Conservation (phyloP, 805 yeast species). For the Candida vartiovaarae region DNA sequence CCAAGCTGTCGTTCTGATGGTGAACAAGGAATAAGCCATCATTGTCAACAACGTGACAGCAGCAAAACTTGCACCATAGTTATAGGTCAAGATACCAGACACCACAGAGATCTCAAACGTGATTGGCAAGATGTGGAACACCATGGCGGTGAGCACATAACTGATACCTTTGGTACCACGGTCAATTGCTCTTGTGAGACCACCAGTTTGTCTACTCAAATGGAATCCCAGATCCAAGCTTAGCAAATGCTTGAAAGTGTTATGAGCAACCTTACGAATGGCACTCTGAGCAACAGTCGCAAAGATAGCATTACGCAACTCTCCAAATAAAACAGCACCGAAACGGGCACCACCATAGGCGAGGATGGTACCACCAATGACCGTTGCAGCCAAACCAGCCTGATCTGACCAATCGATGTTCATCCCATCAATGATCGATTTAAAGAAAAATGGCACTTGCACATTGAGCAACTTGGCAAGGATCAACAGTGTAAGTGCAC, state of each 20-base stretch:
- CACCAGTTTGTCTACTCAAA: slow-evolving; percentile 89
- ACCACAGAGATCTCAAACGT: slow-evolving; percentile 89
- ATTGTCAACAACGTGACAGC: slow-evolving; percentile 83
- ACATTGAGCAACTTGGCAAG: slow-evolving; percentile 83
- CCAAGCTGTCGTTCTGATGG: slow-evolving; percentile 94
- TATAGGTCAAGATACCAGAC: slow-evolving; percentile 88
- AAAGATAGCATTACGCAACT: slow-evolving; percentile 88
- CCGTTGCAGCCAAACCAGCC: slow-evolving; percentile 55
- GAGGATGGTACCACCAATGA: slow-evolving; percentile 60
- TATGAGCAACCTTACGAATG: slow-evolving; percentile 80
- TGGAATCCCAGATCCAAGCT: slow-evolving; percentile 87
- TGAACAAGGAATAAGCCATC: slow-evolving; percentile 82
- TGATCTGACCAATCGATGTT: slow-evolving; percentile 76
- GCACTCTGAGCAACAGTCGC: slow-evolving; percentile 95
- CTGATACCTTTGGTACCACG: slow-evolving; percentile 97
- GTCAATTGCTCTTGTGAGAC: slow-evolving; percentile 91
- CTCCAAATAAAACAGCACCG: slow-evolving; percentile 93
- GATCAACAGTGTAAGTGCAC: slow-evolving; percentile 68
- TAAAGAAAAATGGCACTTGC: slow-evolving; percentile 94
- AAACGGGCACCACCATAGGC: slow-evolving; percentile 93
- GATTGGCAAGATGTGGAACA: slow-evolving; percentile 93
- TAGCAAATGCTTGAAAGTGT: slow-evolving; percentile 79
- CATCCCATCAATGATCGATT: slow-evolving; percentile 83
- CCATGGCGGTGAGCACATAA: slow-evolving; percentile 90
- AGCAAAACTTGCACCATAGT: slow-evolving; percentile 85